A percentile compares a stretch with the other conserved stretches of the same genome.
These are phyloP conservation scores for Colletotrichum euphorbiae DNA, from an alignment of 2,329 filamentous ascomycete species.

Conservation along the genomic window DNA sequence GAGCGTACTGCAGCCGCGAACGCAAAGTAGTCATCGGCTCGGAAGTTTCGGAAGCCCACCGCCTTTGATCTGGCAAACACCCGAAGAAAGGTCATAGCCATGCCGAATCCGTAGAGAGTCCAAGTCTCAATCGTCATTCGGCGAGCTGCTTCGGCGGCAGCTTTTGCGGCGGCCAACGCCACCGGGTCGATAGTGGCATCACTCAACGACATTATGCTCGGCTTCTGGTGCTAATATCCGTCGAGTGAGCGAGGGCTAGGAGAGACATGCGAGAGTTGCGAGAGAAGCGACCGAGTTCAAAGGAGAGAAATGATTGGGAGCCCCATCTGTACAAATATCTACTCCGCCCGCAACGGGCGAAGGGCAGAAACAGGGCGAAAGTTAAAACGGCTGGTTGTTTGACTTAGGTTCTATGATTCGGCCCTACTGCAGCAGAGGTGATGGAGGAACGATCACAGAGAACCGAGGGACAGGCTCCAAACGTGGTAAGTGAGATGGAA, in stretches of 20 bases:
- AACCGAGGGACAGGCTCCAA: slow-evolving; percentile 9
- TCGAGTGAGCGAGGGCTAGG: neutral
- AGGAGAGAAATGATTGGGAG: neutral
- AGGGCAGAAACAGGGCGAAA: neutral
- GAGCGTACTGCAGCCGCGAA: slow-evolving; percentile 40
- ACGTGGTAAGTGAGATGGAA: neutral
- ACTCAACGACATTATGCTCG: slow-evolving; percentile 13
- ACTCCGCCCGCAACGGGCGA: neutral
- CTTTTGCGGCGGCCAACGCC: slow-evolving; percentile 42
- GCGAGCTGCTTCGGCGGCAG: slow-evolving; percentile 41
- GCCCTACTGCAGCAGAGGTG: neutral
- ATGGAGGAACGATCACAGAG: neutral
- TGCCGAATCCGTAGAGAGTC: slow-evolving; percentile 46
- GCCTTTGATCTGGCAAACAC: slow-evolving; percentile 47
- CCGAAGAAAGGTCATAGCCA: slow-evolving; percentile 44
- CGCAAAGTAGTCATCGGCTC: slow-evolving; percentile 48
- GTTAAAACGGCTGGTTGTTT: neutral
- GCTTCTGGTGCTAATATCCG: neutral
- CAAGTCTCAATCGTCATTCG: slow-evolving; percentile 43
- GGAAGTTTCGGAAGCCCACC: slow-evolving; percentile 43
- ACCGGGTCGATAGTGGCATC: slow-evolving; percentile 27
- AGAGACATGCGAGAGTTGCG: neutral
- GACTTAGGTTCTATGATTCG: slow-evolving; percentile 1
- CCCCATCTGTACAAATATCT: slow-evolving; percentile 18
- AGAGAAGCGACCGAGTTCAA: neutral